A percentile compares a stretch with the other conserved stretches of the same genome.
Conservation (phyloP, 2,329 filamentous ascomycete species). For the Talaromyces sp. region DNA sequence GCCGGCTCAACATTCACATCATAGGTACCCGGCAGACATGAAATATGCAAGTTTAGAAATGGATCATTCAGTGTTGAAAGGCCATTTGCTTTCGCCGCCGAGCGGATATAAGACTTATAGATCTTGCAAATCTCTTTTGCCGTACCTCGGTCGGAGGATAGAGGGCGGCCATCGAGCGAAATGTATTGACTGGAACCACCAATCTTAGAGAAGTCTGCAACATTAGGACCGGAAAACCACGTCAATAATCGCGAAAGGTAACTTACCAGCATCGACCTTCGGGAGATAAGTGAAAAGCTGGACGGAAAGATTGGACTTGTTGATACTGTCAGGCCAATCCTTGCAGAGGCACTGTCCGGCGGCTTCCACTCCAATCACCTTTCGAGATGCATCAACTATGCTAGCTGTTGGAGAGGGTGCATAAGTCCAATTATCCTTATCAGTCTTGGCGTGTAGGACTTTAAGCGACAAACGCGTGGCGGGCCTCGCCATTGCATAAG, state of each 20-base stretch:
- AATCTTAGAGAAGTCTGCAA: conserved; percentile 35
- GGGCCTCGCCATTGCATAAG: conserved; percentile 59
- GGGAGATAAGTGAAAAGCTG: conserved; percentile 50
- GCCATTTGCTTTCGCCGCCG: conserved; percentile 23
- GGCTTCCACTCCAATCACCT: conserved; percentile 54
- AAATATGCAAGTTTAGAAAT: conserved; percentile 54
- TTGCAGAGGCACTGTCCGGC: conserved; percentile 47
- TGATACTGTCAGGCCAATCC: conserved; percentile 26
- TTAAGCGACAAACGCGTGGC: conserved; percentile 54
- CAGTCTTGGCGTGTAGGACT: conserved; percentile 57
- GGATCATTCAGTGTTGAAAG: conserved; percentile 45
- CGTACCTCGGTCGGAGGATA: conserved; percentile 49
- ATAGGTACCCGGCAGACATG: conserved; percentile 53
- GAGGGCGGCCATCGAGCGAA: conserved; percentile 55
- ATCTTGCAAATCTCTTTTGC: conserved; percentile 51
- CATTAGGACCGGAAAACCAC: conserved; percentile 22
- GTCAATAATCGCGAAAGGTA: not conserved
- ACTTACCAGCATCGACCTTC: conserved; percentile 38
- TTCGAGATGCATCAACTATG: conserved; percentile 53
- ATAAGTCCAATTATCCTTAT: conserved; percentile 59
- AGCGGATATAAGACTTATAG: conserved; percentile 51
- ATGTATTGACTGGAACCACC: conserved; percentile 48
- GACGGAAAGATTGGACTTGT: conserved; percentile 30
- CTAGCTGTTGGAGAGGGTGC: conserved; percentile 49
- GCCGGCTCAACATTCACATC: conserved; percentile 61